Conservation (phyloP, 129 eudicot species). For the Flaveria ramosissima region DNA sequence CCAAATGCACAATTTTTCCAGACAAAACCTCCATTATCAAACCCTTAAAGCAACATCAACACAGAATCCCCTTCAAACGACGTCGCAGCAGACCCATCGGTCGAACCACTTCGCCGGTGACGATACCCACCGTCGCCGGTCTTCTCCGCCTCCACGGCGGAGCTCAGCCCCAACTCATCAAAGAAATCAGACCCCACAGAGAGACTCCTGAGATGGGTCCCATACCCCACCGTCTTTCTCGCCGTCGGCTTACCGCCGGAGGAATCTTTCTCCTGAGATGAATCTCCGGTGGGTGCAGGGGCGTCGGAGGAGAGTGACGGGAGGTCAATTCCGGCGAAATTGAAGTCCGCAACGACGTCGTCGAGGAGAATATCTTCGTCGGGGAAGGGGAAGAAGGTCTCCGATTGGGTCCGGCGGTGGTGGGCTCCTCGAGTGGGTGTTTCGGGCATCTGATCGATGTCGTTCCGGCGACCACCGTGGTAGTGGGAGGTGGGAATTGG, state of each 20-base stretch:
- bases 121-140: slow-evolving; percentile 22
- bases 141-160: background rate
- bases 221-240: slow-evolving; percentile 2
- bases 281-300: slow-evolving; percentile 37
- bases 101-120: slow-evolving; percentile 62
- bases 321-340: slow-evolving; percentile 48
- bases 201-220: slow-evolving; percentile 61
- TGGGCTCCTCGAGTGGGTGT: slow-evolving; percentile 57
- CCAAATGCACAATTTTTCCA: too few relatives aligned
- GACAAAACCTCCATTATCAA: too few relatives aligned
- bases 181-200: slow-evolving; percentile 88
- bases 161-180: slow-evolving; percentile 49
- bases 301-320: slow-evolving; percentile 28
- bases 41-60: slow-evolving; percentile 26
- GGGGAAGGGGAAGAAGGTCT: slow-evolving; percentile 76
- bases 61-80: slow-evolving; percentile 56
- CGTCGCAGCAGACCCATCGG: slow-evolving; percentile 64
- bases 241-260: slow-evolving; percentile 28
- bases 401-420: slow-evolving; percentile 93
- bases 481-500: slow-evolving; percentile 25
- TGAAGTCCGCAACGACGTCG: slow-evolving; percentile 71
- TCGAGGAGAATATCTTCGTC: slow-evolving; percentile 73
- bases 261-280: slow-evolving; percentile 39
- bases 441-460: slow-evolving; percentile 61
- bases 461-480: slow-evolving; percentile 26